Evolutionary conservation across 164 flowering plant species (phyloP).

Genomic region (Liriodendron chinense): DNA sequence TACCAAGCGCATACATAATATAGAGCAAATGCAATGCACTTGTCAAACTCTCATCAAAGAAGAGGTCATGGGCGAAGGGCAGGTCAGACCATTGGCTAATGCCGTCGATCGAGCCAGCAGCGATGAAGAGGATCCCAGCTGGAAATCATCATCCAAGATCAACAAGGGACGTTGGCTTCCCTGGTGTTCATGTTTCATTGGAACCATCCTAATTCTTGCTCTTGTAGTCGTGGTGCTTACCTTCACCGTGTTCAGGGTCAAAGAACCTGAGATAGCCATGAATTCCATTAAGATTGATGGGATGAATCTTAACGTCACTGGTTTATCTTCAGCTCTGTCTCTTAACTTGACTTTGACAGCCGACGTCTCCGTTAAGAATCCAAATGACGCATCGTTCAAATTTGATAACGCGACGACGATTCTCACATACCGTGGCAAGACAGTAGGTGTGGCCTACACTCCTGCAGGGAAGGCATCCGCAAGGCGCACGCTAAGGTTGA

Average conservation of each 20-base stretch:
- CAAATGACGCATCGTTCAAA: slow-evolving; percentile 43
- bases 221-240: slow-evolving; percentile 25
- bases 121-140: slow-evolving; percentile 12
- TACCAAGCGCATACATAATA: too few species aligned
- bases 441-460: slow-evolving; percentile 33
- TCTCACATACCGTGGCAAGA: slow-evolving; percentile 24
- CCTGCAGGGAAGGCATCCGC: slow-evolving; percentile 41
- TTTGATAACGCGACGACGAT: slow-evolving; percentile 27
- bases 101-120: background rate
- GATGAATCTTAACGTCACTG: background rate
- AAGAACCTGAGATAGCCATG: slow-evolving; percentile 32
- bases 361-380: slow-evolving; percentile 35
- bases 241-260: slow-evolving; percentile 44
- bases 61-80: slow-evolving; percentile 10
- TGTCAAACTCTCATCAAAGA: too few species aligned
- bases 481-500: slow-evolving; percentile 31
- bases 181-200: slow-evolving; percentile 39
- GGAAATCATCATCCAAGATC: background rate
- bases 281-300: slow-evolving; percentile 11
- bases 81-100: slow-evolving; percentile 31
- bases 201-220: slow-evolving; percentile 19
- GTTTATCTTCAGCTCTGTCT: background rate
- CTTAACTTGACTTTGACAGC: slow-evolving; percentile 23
- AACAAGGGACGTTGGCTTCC: slow-evolving; percentile 17
- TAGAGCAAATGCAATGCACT: too few species aligned